Evolutionary conservation across 345 rosid species (phyloP).

Genomic region (Brassica incana): DNA sequence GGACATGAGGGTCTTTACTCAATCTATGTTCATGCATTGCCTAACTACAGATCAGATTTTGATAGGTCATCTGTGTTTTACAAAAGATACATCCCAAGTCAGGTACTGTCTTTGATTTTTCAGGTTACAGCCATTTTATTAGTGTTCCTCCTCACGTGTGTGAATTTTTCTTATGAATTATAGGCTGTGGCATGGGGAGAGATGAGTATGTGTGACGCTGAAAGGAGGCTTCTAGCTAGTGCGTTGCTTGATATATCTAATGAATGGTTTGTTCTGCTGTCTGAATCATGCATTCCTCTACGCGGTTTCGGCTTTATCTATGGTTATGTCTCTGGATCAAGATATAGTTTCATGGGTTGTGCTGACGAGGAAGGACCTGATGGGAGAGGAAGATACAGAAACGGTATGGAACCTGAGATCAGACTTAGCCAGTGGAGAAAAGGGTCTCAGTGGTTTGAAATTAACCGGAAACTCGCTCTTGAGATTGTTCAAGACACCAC

Average conservation of each 20-base stretch:
- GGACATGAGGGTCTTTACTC: slow-evolving; percentile 67
- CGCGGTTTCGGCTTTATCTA: slow-evolving; percentile 68
- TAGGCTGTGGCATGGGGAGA: slow-evolving; percentile 87
- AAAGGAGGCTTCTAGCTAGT: slow-evolving; percentile 84
- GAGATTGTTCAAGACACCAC: slow-evolving; percentile 57
- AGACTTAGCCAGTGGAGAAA: slow-evolving; percentile 80
- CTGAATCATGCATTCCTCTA: slow-evolving; percentile 90
- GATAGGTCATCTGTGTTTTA: slow-evolving; percentile 65
- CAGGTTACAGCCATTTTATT: not conserved
- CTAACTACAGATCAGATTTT: slow-evolving; percentile 54
- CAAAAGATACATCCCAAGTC: slow-evolving; percentile 83
- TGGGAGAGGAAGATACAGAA: slow-evolving; percentile 78
- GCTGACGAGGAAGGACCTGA: slow-evolving; percentile 73
- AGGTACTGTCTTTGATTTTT: slow-evolving; percentile 51
- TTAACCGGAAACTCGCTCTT: slow-evolving; percentile 63
- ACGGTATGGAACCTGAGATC: slow-evolving; percentile 66
- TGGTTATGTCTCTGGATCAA: slow-evolving; percentile 58
- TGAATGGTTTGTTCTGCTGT: slow-evolving; percentile 84
- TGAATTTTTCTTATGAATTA: not conserved
- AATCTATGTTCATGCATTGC: slow-evolving; percentile 71
- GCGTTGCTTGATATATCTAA: slow-evolving; percentile 86
- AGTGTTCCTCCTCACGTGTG: slow-evolving; percentile 7
- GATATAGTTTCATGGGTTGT: slow-evolving; percentile 74
- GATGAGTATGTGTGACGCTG: slow-evolving; percentile 96
- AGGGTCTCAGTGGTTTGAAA: slow-evolving; percentile 96